Evolutionary conservation across 768 basidiomycete genomes (phyloP).

Genomic region (Pisolithus tinctorius): DNA sequence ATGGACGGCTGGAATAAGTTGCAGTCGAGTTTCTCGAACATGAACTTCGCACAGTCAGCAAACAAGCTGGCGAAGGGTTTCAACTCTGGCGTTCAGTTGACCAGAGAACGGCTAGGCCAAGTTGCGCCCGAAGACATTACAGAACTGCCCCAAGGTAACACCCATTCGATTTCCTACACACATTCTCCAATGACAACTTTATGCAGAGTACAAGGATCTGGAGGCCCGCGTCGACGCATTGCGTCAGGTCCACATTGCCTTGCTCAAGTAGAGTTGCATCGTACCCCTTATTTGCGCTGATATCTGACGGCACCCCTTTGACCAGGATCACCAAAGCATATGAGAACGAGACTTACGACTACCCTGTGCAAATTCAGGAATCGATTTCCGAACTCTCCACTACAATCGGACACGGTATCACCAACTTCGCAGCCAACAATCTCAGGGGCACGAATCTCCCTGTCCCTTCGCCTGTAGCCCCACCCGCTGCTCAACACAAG

Average conservation of each 20-base stretch:
- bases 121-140: slow-evolving; percentile 90
- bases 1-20: slow-evolving; percentile 64
- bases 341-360: slow-evolving; percentile 83
- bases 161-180: background rate
- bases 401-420: slow-evolving; percentile 65
- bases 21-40: slow-evolving; percentile 48
- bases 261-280: slow-evolving; percentile 63
- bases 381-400: slow-evolving; percentile 67
- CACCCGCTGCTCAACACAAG: slow-evolving; percentile 71
- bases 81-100: slow-evolving; percentile 78
- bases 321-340: slow-evolving; percentile 81
- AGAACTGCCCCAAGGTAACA: slow-evolving; percentile 80
- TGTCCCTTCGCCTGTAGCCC: slow-evolving; percentile 50
- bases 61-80: slow-evolving; percentile 74
- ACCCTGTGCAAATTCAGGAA: slow-evolving; percentile 85
- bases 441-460: slow-evolving; percentile 87
- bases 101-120: slow-evolving; percentile 84
- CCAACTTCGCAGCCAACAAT: slow-evolving; percentile 81
- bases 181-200: background rate
- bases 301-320: background rate
- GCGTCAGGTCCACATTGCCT: slow-evolving; percentile 60
- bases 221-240: slow-evolving; percentile 94
- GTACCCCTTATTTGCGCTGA: background rate
- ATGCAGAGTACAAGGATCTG: slow-evolving; percentile 91
- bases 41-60: slow-evolving; percentile 73